Evolutionary conservation across 805 yeast species (phyloP).

Genomic region (Cyberlindnera meyerae): DNA sequence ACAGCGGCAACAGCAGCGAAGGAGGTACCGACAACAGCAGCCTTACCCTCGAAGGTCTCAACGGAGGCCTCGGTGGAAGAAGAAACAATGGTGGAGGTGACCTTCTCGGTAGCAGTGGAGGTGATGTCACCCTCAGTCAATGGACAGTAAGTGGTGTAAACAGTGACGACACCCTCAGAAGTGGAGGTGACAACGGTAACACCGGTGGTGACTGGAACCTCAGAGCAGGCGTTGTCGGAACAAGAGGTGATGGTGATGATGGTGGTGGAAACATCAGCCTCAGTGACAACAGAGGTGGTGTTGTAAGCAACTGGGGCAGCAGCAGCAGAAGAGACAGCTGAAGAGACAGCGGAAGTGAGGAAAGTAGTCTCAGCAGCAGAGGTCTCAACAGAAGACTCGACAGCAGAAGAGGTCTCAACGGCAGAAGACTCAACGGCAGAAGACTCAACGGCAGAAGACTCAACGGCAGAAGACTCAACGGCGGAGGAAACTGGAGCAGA

Average conservation of each 20-base stretch:
- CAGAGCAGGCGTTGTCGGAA: conserved; percentile 4
- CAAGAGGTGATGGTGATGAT: conserved; percentile 13
- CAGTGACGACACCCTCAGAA: conserved; percentile 6
- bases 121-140: conserved; percentile 13
- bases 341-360: conserved; percentile 21
- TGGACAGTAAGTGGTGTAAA: conserved; percentile 20
- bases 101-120: conserved; percentile 4
- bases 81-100: too few relatives aligned
- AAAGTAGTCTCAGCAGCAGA: conserved; percentile 22
- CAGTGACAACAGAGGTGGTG: conserved; percentile 13
- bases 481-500: conserved; percentile 26
- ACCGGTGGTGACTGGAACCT: conserved; percentile 13
- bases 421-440: conserved; percentile 5
- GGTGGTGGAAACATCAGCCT: conserved; percentile 12
- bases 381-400: conserved; percentile 15
- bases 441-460: conserved; percentile 3
- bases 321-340: too few relatives aligned
- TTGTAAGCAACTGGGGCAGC: conserved; percentile 6
- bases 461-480: conserved; percentile 21
- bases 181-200: conserved; percentile 22
- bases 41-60: too few relatives aligned
- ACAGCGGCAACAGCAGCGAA: too few relatives aligned
- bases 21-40: too few relatives aligned
- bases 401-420: too few relatives aligned
- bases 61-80: too few relatives aligned